Evolutionary conservation across 768 basidiomycete genomes (phyloP).

Genomic region (Leccinellum luteum): DNA sequence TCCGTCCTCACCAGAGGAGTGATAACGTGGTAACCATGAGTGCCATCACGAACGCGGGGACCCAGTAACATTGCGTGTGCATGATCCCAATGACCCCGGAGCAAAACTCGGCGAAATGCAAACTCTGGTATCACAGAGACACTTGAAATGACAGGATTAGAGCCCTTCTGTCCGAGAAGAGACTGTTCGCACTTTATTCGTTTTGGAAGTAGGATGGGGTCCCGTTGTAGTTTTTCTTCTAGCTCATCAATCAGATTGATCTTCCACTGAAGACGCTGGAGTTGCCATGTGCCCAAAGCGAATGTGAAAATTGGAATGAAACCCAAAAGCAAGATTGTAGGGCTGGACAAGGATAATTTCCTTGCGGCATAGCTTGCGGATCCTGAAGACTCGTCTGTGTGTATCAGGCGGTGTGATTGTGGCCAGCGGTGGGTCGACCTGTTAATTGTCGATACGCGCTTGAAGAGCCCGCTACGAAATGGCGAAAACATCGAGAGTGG

Average conservation of each 20-base stretch:
- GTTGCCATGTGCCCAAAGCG: slow-evolving; percentile 89
- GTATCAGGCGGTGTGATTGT: slow-evolving; percentile 13
- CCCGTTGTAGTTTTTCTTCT: slow-evolving; percentile 81
- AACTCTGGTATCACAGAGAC: slow-evolving; percentile 84
- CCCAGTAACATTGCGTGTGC: slow-evolving; percentile 75
- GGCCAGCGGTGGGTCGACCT: slow-evolving; percentile 8
- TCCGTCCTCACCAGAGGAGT: slow-evolving; percentile 74
- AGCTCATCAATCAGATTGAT: slow-evolving; percentile 71
- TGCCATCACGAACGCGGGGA: slow-evolving; percentile 87
- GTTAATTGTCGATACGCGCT: slow-evolving; percentile 1
- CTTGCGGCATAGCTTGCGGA: slow-evolving; percentile 52
- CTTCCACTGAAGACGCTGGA: slow-evolving; percentile 34
- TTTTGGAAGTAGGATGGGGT: slow-evolving; percentile 74
- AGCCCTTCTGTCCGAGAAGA: slow-evolving; percentile 13
- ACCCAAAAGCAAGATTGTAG: slow-evolving; percentile 72
- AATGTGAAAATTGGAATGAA: slow-evolving; percentile 90
- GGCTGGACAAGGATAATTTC: slow-evolving; percentile 60
- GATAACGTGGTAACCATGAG: slow-evolving; percentile 82
- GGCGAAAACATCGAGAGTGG: slow-evolving; percentile 18
- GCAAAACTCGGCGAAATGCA: slow-evolving; percentile 77
- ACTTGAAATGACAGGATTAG: slow-evolving; percentile 36
- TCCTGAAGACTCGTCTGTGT: slow-evolving; percentile 11
- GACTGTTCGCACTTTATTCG: slow-evolving; percentile 73
- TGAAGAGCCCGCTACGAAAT: slow-evolving; percentile 12
- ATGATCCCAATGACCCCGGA: slow-evolving; percentile 79